phyloP scores from a whole-genome alignment of 768 basidiomycete species.

The Termitomyces sp. region DNA sequence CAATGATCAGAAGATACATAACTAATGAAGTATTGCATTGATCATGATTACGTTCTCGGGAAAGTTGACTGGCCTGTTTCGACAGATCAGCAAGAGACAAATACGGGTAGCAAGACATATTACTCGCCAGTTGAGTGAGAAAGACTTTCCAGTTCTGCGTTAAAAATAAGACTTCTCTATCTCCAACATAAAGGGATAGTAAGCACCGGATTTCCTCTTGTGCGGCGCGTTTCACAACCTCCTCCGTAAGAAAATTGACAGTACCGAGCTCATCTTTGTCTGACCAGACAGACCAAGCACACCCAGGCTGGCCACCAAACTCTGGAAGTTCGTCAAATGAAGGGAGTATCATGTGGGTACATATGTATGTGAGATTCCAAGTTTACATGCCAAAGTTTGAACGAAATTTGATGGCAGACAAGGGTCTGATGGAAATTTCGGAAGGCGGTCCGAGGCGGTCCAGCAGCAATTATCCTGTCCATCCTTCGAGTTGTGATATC shows the following conservation, averaged over 20 bases:
- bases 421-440: too few species aligned
- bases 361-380: too few species aligned
- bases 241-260: slow-evolving; percentile 58
- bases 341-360: slow-evolving; percentile 18
- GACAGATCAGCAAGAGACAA: neutral
- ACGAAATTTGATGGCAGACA: too few species aligned
- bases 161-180: neutral
- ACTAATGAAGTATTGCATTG: neutral
- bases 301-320: slow-evolving; percentile 54
- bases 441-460: too few species aligned
- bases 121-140: slow-evolving; percentile 66
- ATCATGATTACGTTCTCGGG: slow-evolving; percentile 47
- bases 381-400: too few species aligned
- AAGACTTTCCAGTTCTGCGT: slow-evolving; percentile 44
- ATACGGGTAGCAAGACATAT: slow-evolving; percentile 14
- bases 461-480: too few species aligned
- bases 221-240: slow-evolving; percentile 53
- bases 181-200: neutral
- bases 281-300: slow-evolving; percentile 70
- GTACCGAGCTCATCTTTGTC: slow-evolving; percentile 65
- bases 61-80: slow-evolving; percentile 59
- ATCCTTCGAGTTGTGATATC: too few species aligned
- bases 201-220: slow-evolving; percentile 48
- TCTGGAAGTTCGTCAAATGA: slow-evolving; percentile 34
- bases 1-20: neutral